Conservation (phyloP, 179 eudicot species). For the Dionaea muscipula region DNA sequence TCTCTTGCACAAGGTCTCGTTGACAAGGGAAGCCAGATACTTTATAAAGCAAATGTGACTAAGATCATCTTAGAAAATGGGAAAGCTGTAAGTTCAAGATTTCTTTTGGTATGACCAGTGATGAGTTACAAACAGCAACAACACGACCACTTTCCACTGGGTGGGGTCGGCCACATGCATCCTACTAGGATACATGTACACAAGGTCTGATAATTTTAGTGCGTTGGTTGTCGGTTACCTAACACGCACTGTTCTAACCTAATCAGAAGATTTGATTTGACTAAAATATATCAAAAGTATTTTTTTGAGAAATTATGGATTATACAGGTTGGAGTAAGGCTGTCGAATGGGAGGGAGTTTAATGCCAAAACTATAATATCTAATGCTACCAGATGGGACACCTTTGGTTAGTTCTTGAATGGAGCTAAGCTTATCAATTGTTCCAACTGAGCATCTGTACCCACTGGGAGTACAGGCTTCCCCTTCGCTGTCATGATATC, state of each 20-base stretch:
- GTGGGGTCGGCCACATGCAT: too few relatives aligned
- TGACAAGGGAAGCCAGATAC: slow-evolving; percentile 74
- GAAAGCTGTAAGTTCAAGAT: slow-evolving; percentile 64
- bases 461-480: background rate
- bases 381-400: slow-evolving; percentile 97
- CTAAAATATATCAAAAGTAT: too few relatives aligned
- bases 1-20: slow-evolving; percentile 80
- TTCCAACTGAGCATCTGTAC: background rate
- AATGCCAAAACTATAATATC: slow-evolving; percentile 78
- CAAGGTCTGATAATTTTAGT: too few relatives aligned
- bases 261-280: too few relatives aligned
- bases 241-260: too few relatives aligned
- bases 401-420: slow-evolving; percentile 57
- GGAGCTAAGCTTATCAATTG: slow-evolving; percentile 1
- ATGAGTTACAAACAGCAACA: background rate
- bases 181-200: too few relatives aligned
- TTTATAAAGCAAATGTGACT: slow-evolving; percentile 80
- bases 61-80: slow-evolving; percentile 59
- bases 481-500: slow-evolving; percentile 7
- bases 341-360: slow-evolving; percentile 75
- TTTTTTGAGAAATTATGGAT: background rate
- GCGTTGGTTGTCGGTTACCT: too few relatives aligned
- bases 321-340: slow-evolving; percentile 66
- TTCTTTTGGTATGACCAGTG: slow-evolving; percentile 3
- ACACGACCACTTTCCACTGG: too few relatives aligned